A percentile compares a stretch with the other conserved stretches of the same genome.
Conservation (phyloP, 2,329 filamentous ascomycete genomes). For the Diaporthe citriasiana region DNA sequence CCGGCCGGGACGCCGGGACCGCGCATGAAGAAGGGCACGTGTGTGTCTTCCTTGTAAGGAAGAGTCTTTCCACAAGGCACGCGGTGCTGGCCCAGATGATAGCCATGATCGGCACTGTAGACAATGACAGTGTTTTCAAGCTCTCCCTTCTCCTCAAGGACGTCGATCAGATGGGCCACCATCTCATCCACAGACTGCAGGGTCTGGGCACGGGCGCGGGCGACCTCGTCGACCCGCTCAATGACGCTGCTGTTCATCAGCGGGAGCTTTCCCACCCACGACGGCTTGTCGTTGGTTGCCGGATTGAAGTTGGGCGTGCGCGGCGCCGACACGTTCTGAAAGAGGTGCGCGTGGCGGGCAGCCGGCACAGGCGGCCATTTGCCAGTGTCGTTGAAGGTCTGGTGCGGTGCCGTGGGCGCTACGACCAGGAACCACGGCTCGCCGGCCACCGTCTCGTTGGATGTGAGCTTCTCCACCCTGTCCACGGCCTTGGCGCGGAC, state of each 20-base stretch:
- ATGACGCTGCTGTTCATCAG: conserved; percentile 38
- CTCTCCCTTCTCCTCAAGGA: conserved; percentile 44
- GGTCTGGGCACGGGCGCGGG: conserved; percentile 59
- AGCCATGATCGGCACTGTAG: conserved; percentile 41
- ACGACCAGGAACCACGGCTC: conserved; percentile 77
- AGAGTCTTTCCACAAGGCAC: conserved; percentile 62
- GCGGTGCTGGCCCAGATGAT: conserved; percentile 41
- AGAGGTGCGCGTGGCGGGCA: conserved; percentile 73
- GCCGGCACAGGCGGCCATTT: conserved; percentile 66
- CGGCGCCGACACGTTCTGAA: conserved; percentile 71
- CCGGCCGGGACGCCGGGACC: conserved; percentile 67
- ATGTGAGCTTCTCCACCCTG: conserved; percentile 38
- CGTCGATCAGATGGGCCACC: conserved; percentile 54
- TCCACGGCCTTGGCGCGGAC: conserved; percentile 53
- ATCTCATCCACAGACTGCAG: conserved; percentile 61
- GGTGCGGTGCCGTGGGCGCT: conserved; percentile 77
- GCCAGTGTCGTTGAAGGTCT: conserved; percentile 58
- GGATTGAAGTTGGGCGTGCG: conserved; percentile 78
- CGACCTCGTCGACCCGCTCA: conserved; percentile 53
- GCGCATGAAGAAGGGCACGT: conserved; percentile 71
- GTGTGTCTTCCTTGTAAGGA: conserved; percentile 71
- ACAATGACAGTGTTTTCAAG: conserved; percentile 42
- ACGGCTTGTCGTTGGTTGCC: conserved; percentile 53
- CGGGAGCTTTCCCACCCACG: conserved; percentile 44
- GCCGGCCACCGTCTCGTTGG: conserved; percentile 36